phyloP scores from a whole-genome alignment of 257 asterid genomes.

The Oldenlandia corymbosa region DNA sequence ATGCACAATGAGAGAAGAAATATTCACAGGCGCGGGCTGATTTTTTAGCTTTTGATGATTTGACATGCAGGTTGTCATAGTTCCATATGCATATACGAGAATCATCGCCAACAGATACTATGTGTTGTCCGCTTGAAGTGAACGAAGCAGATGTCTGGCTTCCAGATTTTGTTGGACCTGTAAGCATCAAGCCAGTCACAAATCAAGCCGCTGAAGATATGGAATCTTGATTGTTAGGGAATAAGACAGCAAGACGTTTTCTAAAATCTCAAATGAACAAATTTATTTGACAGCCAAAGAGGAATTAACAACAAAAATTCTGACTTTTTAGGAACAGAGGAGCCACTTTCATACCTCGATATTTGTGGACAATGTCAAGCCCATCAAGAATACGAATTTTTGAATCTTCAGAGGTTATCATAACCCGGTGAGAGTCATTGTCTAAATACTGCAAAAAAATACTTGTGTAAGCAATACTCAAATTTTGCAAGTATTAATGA shows the following conservation, averaged over 20 bases:
- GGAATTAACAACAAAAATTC: background rate
- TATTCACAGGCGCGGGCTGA: constrained; percentile 63
- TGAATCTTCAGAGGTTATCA: constrained; percentile 84
- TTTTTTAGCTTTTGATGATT: constrained; percentile 37
- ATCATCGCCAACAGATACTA: constrained; percentile 73
- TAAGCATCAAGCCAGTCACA: background rate
- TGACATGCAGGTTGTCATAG: constrained; percentile 35
- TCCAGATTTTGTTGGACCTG: constrained; percentile 66
- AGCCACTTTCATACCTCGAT: constrained; percentile 46
- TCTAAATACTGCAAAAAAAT: constrained; percentile 44
- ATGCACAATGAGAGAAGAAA: constrained; percentile 42
- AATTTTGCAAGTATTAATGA: background rate
- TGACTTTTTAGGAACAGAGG: background rate
- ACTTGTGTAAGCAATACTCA: constrained; percentile 13
- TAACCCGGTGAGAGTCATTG: constrained; percentile 41
- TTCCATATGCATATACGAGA: constrained; percentile 70
- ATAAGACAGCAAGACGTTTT: too few species aligned
- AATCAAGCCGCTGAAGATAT: background rate
- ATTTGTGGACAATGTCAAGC: constrained; percentile 61
- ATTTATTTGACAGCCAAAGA: too few species aligned
- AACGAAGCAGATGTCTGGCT: constrained; percentile 64
- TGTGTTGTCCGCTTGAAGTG: constrained; percentile 53
- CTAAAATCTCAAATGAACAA: too few species aligned
- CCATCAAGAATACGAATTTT: constrained; percentile 76
- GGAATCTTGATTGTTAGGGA: too few species aligned